Conservation (phyloP, 2,329 filamentous ascomycete species). For the Aureobasidium melanogenum region DNA sequence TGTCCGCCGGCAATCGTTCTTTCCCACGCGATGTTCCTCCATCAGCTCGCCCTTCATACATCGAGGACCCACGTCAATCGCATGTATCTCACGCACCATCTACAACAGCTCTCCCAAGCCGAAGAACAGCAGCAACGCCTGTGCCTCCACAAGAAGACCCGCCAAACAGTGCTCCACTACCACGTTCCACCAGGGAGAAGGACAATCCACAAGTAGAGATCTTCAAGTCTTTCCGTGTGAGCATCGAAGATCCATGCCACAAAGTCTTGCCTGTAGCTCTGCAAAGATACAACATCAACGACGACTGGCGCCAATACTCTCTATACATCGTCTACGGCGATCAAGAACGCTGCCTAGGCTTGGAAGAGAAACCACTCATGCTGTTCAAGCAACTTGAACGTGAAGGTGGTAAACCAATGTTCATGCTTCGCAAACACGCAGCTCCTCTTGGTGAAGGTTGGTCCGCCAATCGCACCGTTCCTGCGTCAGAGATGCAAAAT, state of each 20-base stretch:
- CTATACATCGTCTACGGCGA: constrained; percentile 99
- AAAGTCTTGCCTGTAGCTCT: constrained; percentile 92
- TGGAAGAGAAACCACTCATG: constrained; percentile 90
- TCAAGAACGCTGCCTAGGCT: constrained; percentile 82
- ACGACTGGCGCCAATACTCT: constrained; percentile 94
- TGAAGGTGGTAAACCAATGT: constrained; percentile 98
- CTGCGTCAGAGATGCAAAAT: background rate
- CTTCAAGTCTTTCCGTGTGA: constrained; percentile 97
- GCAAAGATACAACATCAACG: constrained; percentile 97
- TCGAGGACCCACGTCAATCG: constrained; percentile 15
- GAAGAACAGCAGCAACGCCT: constrained; percentile 1
- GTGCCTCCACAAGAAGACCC: constrained; percentile 13
- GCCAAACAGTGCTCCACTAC: constrained; percentile 3
- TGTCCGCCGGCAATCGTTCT: constrained; percentile 19
- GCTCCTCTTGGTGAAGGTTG: constrained; percentile 24
- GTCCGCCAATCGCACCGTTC: background rate
- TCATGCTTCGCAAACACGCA: constrained; percentile 74
- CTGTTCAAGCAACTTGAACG: constrained; percentile 96
- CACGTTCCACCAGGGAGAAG: constrained; percentile 10
- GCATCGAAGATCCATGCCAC: constrained; percentile 95
- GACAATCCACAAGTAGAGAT: constrained; percentile 66
- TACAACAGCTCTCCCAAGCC: constrained; percentile 22
- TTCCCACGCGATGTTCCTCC: constrained; percentile 22
- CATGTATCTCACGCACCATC: constrained; percentile 21
- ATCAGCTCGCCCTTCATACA: constrained; percentile 15